phyloP scores from a whole-genome alignment of 176 grass and related monocot species.

The Puya raimondii region DNA sequence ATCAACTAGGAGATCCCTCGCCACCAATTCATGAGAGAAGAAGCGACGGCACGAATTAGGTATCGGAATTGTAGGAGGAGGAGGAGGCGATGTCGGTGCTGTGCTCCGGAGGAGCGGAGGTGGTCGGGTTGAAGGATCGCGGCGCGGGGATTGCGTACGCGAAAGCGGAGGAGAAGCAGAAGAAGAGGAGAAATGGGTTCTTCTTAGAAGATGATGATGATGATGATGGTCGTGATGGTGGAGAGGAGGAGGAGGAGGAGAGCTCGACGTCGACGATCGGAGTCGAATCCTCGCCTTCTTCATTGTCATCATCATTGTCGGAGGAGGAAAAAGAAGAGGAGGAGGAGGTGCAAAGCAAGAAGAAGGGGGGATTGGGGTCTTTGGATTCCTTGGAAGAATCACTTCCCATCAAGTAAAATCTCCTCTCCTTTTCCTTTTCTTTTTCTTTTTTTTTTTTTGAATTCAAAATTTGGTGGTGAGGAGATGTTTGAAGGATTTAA shows the following conservation, averaged over 20 bases:
- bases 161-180: not conserved
- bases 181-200: conserved; percentile 5
- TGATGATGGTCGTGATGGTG: too few relatives aligned
- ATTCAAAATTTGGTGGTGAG: too few relatives aligned
- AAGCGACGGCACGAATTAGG: not conserved
- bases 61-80: not conserved
- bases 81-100: not conserved
- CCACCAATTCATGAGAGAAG: not conserved
- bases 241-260: conserved; percentile 21
- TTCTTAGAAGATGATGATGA: not conserved
- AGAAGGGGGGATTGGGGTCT: conserved; percentile 20
- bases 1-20: not conserved
- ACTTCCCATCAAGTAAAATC: conserved; percentile 50
- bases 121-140: conserved; percentile 10
- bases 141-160: not conserved
- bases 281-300: not conserved
- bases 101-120: not conserved
- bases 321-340: conserved; percentile 22
- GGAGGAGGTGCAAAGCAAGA: conserved; percentile 13
- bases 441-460: too few relatives aligned
- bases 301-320: not conserved
- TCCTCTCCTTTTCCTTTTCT: too few relatives aligned
- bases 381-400: conserved; percentile 64
- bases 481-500: too few relatives aligned
- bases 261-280: conserved; percentile 19